Conservation (phyloP, 2,329 filamentous ascomycete species). For the Didymellaceae sp. region DNA sequence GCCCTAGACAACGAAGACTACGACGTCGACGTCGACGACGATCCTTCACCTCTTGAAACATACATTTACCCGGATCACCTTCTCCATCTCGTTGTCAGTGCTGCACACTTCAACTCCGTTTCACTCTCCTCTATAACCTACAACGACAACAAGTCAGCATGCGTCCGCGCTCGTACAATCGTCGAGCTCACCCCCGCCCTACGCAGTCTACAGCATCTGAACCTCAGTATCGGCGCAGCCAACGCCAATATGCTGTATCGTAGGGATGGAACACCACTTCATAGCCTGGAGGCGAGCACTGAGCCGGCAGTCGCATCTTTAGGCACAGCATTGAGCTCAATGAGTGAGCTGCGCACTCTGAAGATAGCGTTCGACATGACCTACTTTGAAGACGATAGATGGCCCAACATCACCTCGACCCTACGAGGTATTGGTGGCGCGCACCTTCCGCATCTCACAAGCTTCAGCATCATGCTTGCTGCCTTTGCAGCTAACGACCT, state of each 20-base stretch:
- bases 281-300: neutral
- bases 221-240: neutral
- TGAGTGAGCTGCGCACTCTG: no score
- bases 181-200: neutral
- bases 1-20: neutral
- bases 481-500: no score
- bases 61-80: neutral
- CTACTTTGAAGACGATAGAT: no score
- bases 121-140: neutral
- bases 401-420: no score
- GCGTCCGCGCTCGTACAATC: neutral
- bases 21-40: neutral
- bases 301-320: neutral
- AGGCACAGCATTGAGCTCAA: neutral
- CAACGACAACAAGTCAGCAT: neutral
- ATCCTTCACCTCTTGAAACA: neutral
- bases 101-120: neutral
- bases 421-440: no score
- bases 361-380: no score
- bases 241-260: neutral
- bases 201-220: neutral
- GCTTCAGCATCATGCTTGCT: no score
- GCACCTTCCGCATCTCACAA: no score
- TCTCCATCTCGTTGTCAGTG: neutral
- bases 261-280: neutral